These are phyloP conservation scores for Globisporangium takayamanum DNA, from an alignment of 352 stramenopile species.

Conservation along the genomic window DNA sequence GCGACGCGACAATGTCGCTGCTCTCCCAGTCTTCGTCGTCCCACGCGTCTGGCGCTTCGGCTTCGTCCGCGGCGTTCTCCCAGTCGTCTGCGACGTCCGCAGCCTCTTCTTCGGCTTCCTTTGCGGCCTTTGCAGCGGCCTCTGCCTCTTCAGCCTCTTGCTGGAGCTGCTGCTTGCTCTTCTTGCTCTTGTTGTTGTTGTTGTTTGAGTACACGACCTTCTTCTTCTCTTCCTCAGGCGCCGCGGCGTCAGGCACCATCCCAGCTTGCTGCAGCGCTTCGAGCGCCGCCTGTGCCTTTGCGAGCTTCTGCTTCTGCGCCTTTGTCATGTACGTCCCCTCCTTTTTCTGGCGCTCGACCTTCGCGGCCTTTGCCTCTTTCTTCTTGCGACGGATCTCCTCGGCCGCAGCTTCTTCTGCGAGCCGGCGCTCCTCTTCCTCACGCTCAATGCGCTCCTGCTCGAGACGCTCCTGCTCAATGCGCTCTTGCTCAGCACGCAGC, in stretches of 20 bases:
- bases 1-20: constrained; percentile 64
- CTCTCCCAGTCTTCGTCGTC: constrained; percentile 83
- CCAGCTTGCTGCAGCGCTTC: constrained; percentile 91
- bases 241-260: constrained; percentile 51
- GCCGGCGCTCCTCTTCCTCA: constrained; percentile 57
- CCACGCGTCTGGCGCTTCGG: constrained; percentile 70
- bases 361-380: constrained; percentile 77
- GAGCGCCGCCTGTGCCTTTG: constrained; percentile 81
- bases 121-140: constrained; percentile 18
- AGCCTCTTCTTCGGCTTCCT: constrained; percentile 35
- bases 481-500: constrained; percentile 70
- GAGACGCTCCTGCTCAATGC: constrained; percentile 58
- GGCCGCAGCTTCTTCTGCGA: constrained; percentile 35
- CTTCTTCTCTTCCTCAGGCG: constrained; percentile 83
- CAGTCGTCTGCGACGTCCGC: constrained; percentile 71
- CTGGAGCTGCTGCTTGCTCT: constrained; percentile 35
- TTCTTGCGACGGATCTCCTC: constrained; percentile 76
- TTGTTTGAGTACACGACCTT: constrained; percentile 90
- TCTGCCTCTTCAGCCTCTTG: constrained; percentile 24
- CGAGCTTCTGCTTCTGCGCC: constrained; percentile 93
- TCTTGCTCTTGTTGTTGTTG: constrained; percentile 79
- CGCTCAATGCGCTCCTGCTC: constrained; percentile 58
- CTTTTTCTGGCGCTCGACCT: constrained; percentile 92
- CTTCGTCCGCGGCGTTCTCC: constrained; percentile 46
- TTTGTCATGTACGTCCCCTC: constrained; percentile 99